phyloP scores from a whole-genome alignment of 2,329 filamentous ascomycete genomes.

The Xylaria sp. region DNA sequence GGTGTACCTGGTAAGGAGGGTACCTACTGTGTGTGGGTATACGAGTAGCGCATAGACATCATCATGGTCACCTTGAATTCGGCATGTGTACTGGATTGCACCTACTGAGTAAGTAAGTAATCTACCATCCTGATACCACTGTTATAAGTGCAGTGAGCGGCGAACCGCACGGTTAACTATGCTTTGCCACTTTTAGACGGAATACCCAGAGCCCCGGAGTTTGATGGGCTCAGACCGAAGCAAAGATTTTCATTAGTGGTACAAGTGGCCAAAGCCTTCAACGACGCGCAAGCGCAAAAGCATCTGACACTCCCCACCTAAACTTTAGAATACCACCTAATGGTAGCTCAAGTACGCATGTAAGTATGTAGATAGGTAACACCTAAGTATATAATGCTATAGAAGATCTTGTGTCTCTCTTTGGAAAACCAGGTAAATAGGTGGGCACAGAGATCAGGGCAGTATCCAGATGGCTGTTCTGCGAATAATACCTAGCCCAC shows the following conservation, averaged over 20 bases:
- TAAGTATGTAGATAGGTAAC: not conserved
- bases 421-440: not conserved
- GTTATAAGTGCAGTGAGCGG: not conserved
- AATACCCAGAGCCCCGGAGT: not conserved
- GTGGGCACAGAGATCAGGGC: not conserved
- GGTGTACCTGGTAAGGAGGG: too few species aligned
- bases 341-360: not conserved
- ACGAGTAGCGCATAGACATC: too few species aligned
- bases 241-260: slow-evolving; percentile 1
- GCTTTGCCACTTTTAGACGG: not conserved
- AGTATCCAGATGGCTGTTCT: too few species aligned
- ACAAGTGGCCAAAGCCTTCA: slow-evolving; percentile 15
- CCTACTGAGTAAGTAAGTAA: not conserved
- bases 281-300: slow-evolving; percentile 32
- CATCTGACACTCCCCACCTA: slow-evolving; percentile 21
- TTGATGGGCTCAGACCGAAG: not conserved
- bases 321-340: not conserved
- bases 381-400: not conserved
- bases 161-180: not conserved
- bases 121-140: not conserved
- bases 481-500: not conserved
- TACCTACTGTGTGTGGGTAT: not conserved
- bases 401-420: not conserved
- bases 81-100: not conserved
- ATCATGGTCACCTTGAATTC: too few species aligned